Conservation (phyloP, 331 rosid genomes). For the Prunus yedoensis region DNA sequence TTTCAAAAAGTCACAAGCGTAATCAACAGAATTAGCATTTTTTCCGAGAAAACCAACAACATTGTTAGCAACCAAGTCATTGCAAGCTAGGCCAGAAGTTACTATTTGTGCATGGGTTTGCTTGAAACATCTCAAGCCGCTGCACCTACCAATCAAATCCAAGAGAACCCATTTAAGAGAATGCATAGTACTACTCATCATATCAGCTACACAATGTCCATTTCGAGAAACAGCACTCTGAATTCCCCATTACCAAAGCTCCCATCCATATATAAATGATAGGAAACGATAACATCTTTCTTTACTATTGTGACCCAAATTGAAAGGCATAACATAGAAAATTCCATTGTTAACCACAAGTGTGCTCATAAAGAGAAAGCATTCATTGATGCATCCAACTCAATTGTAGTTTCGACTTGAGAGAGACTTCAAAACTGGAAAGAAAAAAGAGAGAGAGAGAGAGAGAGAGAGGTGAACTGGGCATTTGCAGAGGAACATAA, state of each 20-base stretch:
- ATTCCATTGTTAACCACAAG: neutral
- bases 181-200: slow-evolving; percentile 30
- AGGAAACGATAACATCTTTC: neutral
- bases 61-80: slow-evolving; percentile 46
- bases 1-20: slow-evolving; percentile 66
- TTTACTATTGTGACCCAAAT: neutral
- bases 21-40: slow-evolving; percentile 35
- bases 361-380: neutral
- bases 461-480: neutral
- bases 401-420: neutral
- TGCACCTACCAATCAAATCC: slow-evolving; percentile 51
- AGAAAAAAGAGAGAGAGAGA: neutral
- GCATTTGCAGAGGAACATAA: neutral
- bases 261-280: neutral
- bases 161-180: slow-evolving; percentile 59
- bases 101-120: slow-evolving; percentile 53
- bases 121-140: slow-evolving; percentile 46
- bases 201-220: slow-evolving; percentile 9
- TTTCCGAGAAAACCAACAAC: slow-evolving; percentile 59
- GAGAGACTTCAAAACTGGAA: neutral
- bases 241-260: neutral
- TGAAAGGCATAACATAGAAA: neutral
- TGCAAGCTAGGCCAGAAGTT: slow-evolving; percentile 50
- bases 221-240: neutral
- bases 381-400: neutral